Evolutionary conservation across 2,329 filamentous ascomycete genomes (phyloP), one percentile per base, ranked within the genome.

Genomic region (Paraphaeosphaeria sporulosa): DNA sequence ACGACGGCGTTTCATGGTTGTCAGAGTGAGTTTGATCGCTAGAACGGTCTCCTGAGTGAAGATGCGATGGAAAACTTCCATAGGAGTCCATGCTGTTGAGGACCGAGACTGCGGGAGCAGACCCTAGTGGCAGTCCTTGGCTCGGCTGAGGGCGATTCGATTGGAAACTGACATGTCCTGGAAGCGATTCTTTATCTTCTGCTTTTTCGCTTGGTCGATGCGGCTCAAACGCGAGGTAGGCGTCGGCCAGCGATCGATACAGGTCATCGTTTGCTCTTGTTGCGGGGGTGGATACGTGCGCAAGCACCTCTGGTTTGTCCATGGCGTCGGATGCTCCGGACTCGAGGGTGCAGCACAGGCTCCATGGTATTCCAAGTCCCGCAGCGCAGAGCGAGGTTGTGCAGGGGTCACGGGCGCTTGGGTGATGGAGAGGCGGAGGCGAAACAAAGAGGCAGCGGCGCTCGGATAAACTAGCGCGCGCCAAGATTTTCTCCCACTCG

Each of bases 261-360:
- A 74, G 61, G 40, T 80, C 74, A 70, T 84, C 82, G 60, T 79
- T 76, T 42, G 73, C 71, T 32, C 71, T 74, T 40, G 75, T 78
- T 9, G 78, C 76, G 9, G 80, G 72, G 7, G 81, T 78, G 59
- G 81, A 80, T 43, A 81, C 78, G 66, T 84, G 82, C 36, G 80
- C 78, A 34, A 82, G 73, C 30, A 84, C 72, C 60, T 81, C 77
- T n/a, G 40, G 19, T 19, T 52, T 38, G 57, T 63, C 64, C 73
- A 74, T 75, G 43, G 50, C 61, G 58, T 59, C 55, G 21, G 23
- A 36, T 34, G 38, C 19, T 50, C 27, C 27, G 27, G 27, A 30
- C 23, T 4, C 42, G 44, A 9, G 38, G 19, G n/a, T 23, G 30
- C 25, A 25, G 19, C 25, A 27, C 42, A 36, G 52, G 23, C 42